phyloP scores from a whole-genome alignment of 192 early-diverging fungal genomes.

The Umbelopsis vinacea region DNA sequence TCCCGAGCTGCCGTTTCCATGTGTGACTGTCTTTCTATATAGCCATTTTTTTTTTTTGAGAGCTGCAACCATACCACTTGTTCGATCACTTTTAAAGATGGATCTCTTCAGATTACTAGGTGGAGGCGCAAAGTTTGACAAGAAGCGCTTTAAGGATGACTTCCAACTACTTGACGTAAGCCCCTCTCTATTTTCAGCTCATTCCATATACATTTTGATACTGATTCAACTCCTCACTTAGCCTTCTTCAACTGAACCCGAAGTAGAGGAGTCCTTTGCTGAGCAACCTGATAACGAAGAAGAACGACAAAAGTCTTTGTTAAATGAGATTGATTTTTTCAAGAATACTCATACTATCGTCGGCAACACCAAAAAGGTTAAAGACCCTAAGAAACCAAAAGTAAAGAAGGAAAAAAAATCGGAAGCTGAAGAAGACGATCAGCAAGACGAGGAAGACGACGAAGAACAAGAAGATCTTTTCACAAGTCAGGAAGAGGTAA shows the following conservation, averaged over 20 bases:
- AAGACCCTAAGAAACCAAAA: slow-evolving; percentile 33
- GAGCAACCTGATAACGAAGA: neutral
- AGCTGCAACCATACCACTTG: neutral
- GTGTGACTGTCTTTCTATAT: neutral
- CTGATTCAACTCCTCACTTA: neutral
- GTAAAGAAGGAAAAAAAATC: slow-evolving; percentile 27
- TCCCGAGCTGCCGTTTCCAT: too few relatives aligned
- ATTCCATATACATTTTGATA: neutral
- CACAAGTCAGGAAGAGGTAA: neutral
- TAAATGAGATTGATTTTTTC: slow-evolving; percentile 54
- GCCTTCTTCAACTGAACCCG: neutral
- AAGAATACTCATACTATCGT: slow-evolving; percentile 42
- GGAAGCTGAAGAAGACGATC: slow-evolving; percentile 31
- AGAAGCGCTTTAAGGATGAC: slow-evolving; percentile 78
- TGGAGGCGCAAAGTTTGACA: slow-evolving; percentile 88
- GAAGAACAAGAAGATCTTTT: neutral
- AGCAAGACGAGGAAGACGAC: slow-evolving; percentile 10
- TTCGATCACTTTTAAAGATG: slow-evolving; percentile 31
- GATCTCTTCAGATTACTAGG: slow-evolving; percentile 90
- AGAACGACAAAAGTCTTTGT: slow-evolving; percentile 28
- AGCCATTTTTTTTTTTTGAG: neutral
- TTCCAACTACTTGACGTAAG: slow-evolving; percentile 81
- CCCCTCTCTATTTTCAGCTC: neutral
- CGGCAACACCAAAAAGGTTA: slow-evolving; percentile 1
- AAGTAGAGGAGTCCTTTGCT: neutral